phyloP scores from a whole-genome alignment of 2,329 filamentous ascomycete genomes.

The Ascochyta fabae region DNA sequence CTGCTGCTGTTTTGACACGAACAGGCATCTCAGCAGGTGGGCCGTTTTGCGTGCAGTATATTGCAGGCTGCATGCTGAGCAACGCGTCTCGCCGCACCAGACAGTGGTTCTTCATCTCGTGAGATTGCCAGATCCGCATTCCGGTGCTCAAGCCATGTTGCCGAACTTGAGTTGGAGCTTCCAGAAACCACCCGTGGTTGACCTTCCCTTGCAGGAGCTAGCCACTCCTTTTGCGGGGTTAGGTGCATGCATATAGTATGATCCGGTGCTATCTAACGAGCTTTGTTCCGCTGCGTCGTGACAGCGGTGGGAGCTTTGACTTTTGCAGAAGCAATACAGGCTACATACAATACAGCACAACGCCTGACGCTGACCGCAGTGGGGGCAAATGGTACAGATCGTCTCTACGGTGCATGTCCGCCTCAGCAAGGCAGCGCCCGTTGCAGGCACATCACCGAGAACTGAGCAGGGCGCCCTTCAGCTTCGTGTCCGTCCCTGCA shows the following conservation, averaged over 20 bases:
- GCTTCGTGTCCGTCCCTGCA: slow-evolving; percentile 16
- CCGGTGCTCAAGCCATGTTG: slow-evolving; percentile 16
- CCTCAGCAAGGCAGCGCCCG: slow-evolving; percentile 29
- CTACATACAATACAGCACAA: slow-evolving; percentile 8
- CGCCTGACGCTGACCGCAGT: slow-evolving; percentile 28
- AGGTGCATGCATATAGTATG: slow-evolving; percentile 33
- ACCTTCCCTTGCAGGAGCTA: slow-evolving; percentile 36
- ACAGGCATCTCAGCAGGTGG: slow-evolving; percentile 8
- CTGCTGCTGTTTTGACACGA: slow-evolving; percentile 20
- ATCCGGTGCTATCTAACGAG: slow-evolving; percentile 28
- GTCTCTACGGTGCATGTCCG: slow-evolving; percentile 20
- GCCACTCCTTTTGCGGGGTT: slow-evolving; percentile 42
- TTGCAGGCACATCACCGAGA: slow-evolving; percentile 11
- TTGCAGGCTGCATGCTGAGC: slow-evolving; percentile 3
- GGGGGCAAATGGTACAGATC: slow-evolving; percentile 16
- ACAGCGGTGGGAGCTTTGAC: slow-evolving; percentile 26
- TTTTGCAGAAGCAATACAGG: slow-evolving; percentile 25
- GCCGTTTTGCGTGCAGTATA: slow-evolving; percentile 11
- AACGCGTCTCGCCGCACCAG: slow-evolving; percentile 21
- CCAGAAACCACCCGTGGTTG: slow-evolving; percentile 34
- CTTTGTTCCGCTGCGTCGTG: slow-evolving; percentile 35
- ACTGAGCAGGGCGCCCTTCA: slow-evolving; percentile 17
- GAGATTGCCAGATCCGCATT: slow-evolving; percentile 34
- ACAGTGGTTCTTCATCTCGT: slow-evolving; percentile 17
- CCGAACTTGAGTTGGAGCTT: slow-evolving; percentile 14